Evolutionary conservation across 2,329 filamentous ascomycete species (phyloP), one percentile per base, ranked within the genome.

Genomic region (Neophaeococcomyces mojaviensis): DNA sequence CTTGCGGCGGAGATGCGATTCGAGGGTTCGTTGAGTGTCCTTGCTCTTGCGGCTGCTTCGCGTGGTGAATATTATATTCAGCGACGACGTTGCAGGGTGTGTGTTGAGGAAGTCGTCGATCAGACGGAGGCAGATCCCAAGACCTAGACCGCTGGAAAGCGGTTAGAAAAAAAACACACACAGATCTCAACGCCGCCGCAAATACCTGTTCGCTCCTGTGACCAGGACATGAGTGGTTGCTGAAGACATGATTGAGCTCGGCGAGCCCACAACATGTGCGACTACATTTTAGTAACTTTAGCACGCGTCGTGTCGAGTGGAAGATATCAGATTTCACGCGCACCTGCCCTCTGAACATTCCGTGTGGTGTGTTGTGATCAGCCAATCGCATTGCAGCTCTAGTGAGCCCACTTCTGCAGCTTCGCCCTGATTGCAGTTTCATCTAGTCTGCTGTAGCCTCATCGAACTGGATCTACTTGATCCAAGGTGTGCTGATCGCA

Each of bases 51-150:
- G 68, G 35, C 73, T 62, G 58, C 82, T 83, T 53, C 90, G 85
- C 1, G 90, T 95, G 4, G 88, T 94, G 53, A 87, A 81, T 52
- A 96, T 79, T 45, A 96, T 74, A 55, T 87, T 77, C 36, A 97
- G 78, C 58, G 84, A 79, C 47, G 86, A 76, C 24, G 73, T 71
- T 39, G 79, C 42, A 24, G 84, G 78, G 30, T 79, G 81, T 10
- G 79, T 78, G 49, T 73, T 69, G 49, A 94, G 79, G 70, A 95
- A 96, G 59, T 94, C 86, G 69, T 95, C 87, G 57, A 94, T 90
- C 47, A 95, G 74, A 50, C 88, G 86, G 60, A 85, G 80, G 62
- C 85, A 86, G 55, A 86, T 88, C 46, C 84, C 82, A 58, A 90
- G 84, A 36, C 90, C 90, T 36, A 96, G 80, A 50, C 90, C 90